Conservation (phyloP, 2,329 filamentous ascomycete species). For the Diaporthe citri region DNA sequence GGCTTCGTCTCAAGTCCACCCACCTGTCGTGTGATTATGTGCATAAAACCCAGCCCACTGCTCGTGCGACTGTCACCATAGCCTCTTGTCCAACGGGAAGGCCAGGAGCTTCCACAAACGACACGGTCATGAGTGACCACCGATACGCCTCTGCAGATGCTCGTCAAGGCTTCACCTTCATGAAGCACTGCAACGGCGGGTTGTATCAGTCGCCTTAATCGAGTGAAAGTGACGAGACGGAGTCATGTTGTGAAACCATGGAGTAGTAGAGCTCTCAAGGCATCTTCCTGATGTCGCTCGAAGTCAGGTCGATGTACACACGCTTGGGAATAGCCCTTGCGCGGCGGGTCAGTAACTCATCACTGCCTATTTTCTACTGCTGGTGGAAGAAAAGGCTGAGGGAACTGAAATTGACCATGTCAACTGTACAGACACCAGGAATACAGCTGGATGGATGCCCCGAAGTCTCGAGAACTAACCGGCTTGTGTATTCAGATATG, state of each 20-base stretch:
- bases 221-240: background rate
- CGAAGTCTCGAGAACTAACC: background rate
- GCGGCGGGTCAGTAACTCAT: background rate
- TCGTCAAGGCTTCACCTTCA: conserved; percentile 9
- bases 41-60: conserved; percentile 13
- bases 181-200: conserved; percentile 16
- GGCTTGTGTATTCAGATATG: background rate
- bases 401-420: background rate
- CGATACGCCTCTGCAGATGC: conserved; percentile 19
- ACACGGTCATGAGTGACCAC: conserved; percentile 6
- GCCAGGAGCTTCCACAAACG: conserved; percentile 14
- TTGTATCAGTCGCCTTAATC: conserved; percentile 22
- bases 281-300: background rate
- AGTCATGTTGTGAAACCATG: conserved; percentile 11
- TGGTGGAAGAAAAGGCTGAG: background rate
- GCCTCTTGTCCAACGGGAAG: background rate
- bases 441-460: background rate
- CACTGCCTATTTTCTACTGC: no score
- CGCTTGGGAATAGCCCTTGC: background rate
- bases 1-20: conserved; percentile 28
- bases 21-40: conserved; percentile 22
- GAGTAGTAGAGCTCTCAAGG: background rate
- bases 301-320: background rate
- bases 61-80: conserved; percentile 17
- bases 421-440: background rate